phyloP scores from a whole-genome alignment of 306 rosid genomes.

The Crotalaria pallida region DNA sequence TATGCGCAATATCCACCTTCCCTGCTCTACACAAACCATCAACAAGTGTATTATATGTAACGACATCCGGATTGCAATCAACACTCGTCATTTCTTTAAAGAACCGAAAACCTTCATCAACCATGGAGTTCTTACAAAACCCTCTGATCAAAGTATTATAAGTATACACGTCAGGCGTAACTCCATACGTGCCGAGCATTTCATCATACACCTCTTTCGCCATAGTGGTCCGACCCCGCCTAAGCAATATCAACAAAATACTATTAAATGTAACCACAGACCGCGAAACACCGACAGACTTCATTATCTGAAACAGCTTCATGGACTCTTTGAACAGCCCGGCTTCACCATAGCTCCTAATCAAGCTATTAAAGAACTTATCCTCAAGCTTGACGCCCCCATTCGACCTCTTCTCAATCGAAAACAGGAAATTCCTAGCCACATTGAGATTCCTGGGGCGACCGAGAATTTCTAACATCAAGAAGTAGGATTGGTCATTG shows the following conservation, averaged over 20 bases:
- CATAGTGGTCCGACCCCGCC: conserved; percentile 67
- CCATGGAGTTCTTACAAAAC: conserved; percentile 67
- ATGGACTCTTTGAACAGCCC: conserved; percentile 73
- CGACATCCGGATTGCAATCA: conserved; percentile 56
- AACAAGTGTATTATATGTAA: conserved; percentile 71
- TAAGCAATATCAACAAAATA: conserved; percentile 54
- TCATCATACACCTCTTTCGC: conserved; percentile 59
- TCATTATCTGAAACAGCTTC: conserved; percentile 60
- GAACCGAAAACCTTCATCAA: conserved; percentile 61
- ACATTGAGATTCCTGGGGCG: conserved; percentile 50
- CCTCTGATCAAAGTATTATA: conserved; percentile 80
- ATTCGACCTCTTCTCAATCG: conserved; percentile 55
- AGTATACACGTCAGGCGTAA: conserved; percentile 52
- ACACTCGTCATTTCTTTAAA: conserved; percentile 55
- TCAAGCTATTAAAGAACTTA: conserved; percentile 65
- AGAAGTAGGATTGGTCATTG: conserved; percentile 46
- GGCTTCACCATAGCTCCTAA: conserved; percentile 61
- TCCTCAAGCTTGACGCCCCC: conserved; percentile 66
- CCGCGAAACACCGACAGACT: conserved; percentile 52
- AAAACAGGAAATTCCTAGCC: conserved; percentile 68
- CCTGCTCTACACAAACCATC: conserved; percentile 88
- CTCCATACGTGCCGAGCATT: conserved; percentile 73
- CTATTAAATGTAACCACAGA: conserved; percentile 59
- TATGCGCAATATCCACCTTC: conserved; percentile 51
- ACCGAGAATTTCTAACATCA: conserved; percentile 57